Percentiles rank a stretch among this genome's conserved stretches.
phyloP scores from a whole-genome alignment of 169 alveolate genomes.

The Plasmodium vivax region DNA sequence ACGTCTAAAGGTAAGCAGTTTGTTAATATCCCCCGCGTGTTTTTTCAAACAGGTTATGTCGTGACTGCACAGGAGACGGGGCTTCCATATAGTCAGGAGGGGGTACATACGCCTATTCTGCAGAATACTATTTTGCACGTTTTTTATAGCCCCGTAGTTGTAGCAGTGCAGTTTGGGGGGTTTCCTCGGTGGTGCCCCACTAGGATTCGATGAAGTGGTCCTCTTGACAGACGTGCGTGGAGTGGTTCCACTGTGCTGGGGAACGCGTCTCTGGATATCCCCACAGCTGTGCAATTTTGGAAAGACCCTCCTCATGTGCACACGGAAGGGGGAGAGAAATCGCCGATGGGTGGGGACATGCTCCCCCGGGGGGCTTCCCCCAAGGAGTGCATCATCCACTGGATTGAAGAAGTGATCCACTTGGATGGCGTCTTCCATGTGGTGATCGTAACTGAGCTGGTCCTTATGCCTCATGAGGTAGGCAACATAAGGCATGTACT shows the following conservation, averaged over 20 bases:
- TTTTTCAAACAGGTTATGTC: constrained; percentile 18
- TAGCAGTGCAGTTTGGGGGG: neutral
- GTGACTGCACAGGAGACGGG: neutral
- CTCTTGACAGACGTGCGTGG: neutral
- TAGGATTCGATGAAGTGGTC: neutral
- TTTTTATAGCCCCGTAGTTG: neutral
- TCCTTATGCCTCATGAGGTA: neutral
- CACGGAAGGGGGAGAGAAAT: neutral
- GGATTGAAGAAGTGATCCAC: neutral
- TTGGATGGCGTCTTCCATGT: neutral
- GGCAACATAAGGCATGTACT: neutral
- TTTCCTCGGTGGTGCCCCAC: neutral
- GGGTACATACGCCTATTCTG: neutral
- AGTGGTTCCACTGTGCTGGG: neutral
- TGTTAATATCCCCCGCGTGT: neutral
- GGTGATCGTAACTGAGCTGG: neutral
- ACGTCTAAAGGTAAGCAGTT: neutral
- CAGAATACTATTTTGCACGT: neutral
- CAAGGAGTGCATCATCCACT: neutral
- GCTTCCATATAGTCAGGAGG: neutral
- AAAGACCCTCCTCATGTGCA: neutral
- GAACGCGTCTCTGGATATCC: neutral
- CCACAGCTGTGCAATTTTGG: neutral
- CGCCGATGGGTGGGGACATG: neutral
- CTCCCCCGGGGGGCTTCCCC: neutral